These are phyloP conservation scores for Sungouiozyma ichnusensis DNA, from an alignment of 805 yeast genomes.

Conservation along the genomic window DNA sequence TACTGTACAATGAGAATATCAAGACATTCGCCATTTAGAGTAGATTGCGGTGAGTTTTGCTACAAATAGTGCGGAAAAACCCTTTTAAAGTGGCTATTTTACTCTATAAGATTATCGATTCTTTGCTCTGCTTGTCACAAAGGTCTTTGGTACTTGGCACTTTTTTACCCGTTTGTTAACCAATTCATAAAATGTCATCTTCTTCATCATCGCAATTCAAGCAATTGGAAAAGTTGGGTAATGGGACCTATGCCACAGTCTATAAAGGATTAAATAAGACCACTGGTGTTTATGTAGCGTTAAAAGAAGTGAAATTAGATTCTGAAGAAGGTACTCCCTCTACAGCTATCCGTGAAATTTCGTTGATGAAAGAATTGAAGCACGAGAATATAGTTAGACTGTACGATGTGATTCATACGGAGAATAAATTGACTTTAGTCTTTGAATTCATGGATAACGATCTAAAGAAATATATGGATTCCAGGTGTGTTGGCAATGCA, in stretches of 20 bases:
- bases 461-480: slow-evolving; percentile 92
- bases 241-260: slow-evolving; percentile 92
- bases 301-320: slow-evolving; percentile 89
- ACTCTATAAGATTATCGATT: no score
- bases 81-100: no score
- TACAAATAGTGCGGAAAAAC: no score
- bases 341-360: slow-evolving; percentile 93
- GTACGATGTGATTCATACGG: slow-evolving; percentile 91
- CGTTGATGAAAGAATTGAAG: slow-evolving; percentile 82
- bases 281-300: slow-evolving; percentile 88
- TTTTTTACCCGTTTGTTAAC: no score
- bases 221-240: slow-evolving; percentile 30
- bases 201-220: slow-evolving; percentile 26
- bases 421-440: slow-evolving; percentile 85
- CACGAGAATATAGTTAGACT: slow-evolving; percentile 89
- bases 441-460: slow-evolving; percentile 92
- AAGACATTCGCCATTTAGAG: no score
- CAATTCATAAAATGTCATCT: neutral
- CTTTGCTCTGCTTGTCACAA: no score
- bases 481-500: slow-evolving; percentile 28
- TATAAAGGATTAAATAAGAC: slow-evolving; percentile 90
- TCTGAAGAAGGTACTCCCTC: slow-evolving; percentile 98
- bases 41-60: no score
- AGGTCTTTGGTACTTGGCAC: no score
- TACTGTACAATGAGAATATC: no score